Evolutionary conservation across 371 early-diverging fungal species (phyloP).

Genomic region (Syncephalis fuscata): DNA sequence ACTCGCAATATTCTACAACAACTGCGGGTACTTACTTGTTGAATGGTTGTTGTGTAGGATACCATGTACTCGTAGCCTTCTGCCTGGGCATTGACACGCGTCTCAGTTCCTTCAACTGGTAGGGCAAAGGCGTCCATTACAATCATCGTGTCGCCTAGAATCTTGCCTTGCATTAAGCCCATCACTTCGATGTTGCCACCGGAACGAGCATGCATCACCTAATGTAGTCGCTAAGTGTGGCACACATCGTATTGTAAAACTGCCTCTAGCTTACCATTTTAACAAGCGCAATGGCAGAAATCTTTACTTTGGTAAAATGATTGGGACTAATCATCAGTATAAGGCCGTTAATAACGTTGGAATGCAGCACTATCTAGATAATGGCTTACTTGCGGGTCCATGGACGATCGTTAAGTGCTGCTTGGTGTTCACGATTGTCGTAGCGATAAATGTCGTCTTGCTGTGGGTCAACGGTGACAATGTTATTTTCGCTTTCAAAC

Average conservation of each 20-base stretch:
- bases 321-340: slow-evolving; percentile 59
- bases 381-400: slow-evolving; percentile 65
- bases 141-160: slow-evolving; percentile 72
- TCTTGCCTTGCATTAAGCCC: slow-evolving; percentile 96
- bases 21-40: slow-evolving; percentile 32
- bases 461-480: slow-evolving; percentile 42
- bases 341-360: not conserved
- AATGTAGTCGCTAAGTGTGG: too few species aligned
- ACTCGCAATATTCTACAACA: too few species aligned
- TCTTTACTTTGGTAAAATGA: slow-evolving; percentile 78
- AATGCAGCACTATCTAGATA: not conserved
- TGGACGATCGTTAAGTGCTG: slow-evolving; percentile 39
- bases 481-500: slow-evolving; percentile 75
- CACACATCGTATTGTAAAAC: not conserved
- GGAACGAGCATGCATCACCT: slow-evolving; percentile 90
- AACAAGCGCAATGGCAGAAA: slow-evolving; percentile 89
- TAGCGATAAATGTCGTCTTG: slow-evolving; percentile 62
- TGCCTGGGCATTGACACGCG: slow-evolving; percentile 90
- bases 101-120: slow-evolving; percentile 97
- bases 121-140: slow-evolving; percentile 94
- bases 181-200: slow-evolving; percentile 95
- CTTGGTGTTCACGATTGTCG: slow-evolving; percentile 48
- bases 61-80: slow-evolving; percentile 97
- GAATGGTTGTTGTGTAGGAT: slow-evolving; percentile 64
- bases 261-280: slow-evolving; percentile 76